Evolutionary conservation across 805 yeast species (phyloP).

Genomic region (Sporopachydermia lactativora): DNA sequence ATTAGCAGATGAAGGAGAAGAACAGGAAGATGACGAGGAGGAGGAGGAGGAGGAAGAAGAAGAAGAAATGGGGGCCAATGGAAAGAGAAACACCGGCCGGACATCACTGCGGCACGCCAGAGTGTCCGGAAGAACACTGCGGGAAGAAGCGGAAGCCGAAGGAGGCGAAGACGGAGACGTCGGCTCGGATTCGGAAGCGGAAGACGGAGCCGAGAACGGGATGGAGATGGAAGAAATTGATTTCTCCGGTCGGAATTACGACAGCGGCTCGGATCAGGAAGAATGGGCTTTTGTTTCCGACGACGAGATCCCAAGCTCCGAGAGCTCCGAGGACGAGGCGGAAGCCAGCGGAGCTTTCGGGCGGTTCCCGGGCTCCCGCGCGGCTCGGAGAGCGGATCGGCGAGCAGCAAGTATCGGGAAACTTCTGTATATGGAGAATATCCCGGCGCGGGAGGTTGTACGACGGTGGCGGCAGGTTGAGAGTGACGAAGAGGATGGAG

Average conservation of each 20-base stretch:
- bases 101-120: constrained; percentile 41
- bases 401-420: constrained; percentile 71
- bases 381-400: no score
- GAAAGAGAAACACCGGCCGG: constrained; percentile 38
- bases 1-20: constrained; percentile 27
- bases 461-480: constrained; percentile 54
- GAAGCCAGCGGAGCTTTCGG: no score
- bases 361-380: no score
- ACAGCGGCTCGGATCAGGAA: constrained; percentile 26
- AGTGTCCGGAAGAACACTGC: constrained; percentile 37
- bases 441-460: constrained; percentile 60
- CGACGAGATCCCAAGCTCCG: constrained; percentile 26
- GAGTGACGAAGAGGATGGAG: constrained; percentile 17
- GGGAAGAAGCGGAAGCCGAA: constrained; percentile 27
- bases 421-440: constrained; percentile 63
- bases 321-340: no score
- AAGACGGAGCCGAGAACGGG: constrained; percentile 19
- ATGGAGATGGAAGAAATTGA: constrained; percentile 9
- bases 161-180: constrained; percentile 13
- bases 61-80: constrained; percentile 17
- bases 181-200: constrained; percentile 5
- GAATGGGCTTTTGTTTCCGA: constrained; percentile 32
- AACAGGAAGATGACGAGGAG: constrained; percentile 23
- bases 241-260: constrained; percentile 14
- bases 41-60: constrained; percentile 22